These are phyloP conservation scores for Serendipita sp. DNA, from an alignment of 768 basidiomycete genomes.

Conservation along the genomic window DNA sequence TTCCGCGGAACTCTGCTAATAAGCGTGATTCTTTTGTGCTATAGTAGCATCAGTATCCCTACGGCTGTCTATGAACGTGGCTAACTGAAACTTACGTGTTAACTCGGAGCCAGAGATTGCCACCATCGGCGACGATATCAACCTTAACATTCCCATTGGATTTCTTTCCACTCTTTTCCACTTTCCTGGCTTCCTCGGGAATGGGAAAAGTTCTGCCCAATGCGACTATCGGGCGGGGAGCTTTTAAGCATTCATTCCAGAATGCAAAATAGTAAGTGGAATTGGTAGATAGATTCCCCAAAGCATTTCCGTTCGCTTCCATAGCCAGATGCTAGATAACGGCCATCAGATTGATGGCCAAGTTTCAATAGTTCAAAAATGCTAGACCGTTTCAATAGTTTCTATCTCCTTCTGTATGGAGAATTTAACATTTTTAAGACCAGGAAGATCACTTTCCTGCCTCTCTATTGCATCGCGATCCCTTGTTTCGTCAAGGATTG, in stretches of 20 bases:
- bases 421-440: constrained; percentile 4
- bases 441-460: constrained; percentile 1
- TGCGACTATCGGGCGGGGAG: constrained; percentile 38
- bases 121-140: constrained; percentile 64
- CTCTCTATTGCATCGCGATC: not conserved
- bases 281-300: constrained; percentile 34
- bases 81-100: constrained; percentile 51
- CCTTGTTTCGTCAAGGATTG: constrained; percentile 8
- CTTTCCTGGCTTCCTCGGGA: constrained; percentile 11
- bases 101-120: constrained; percentile 64
- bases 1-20: constrained; percentile 65
- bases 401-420: constrained; percentile 7
- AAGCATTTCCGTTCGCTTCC: not conserved
- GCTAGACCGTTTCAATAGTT: constrained; percentile 1
- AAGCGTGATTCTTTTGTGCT: constrained; percentile 69
- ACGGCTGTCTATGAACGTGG: not conserved
- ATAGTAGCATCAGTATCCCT: constrained; percentile 8
- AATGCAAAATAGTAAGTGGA: constrained; percentile 68
- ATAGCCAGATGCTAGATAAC: constrained; percentile 1
- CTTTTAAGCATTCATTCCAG: constrained; percentile 60
- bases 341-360: not conserved
- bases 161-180: not conserved
- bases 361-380: not conserved
- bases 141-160: constrained; percentile 40
- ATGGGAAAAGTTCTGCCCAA: constrained; percentile 40